phyloP scores from a whole-genome alignment of 305 asterid genomes.

The Fraxinus xanthoxyloides region DNA sequence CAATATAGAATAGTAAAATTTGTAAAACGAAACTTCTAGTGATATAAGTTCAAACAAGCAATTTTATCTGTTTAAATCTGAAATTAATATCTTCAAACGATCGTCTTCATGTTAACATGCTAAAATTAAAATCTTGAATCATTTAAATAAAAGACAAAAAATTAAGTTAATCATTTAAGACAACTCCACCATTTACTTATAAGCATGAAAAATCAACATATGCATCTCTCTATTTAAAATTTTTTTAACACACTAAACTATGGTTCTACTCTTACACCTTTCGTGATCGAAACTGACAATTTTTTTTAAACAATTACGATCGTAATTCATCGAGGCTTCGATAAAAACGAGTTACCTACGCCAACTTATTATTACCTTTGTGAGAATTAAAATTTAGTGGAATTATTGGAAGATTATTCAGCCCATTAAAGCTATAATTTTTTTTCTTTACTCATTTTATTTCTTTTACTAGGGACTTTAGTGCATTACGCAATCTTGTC shows the following conservation, averaged over 20 bases:
- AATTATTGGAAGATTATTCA: neutral
- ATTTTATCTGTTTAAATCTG: neutral
- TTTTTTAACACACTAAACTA: no score
- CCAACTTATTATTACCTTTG: neutral
- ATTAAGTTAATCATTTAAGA: neutral
- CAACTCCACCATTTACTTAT: neutral
- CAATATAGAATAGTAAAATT: neutral
- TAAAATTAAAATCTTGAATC: neutral
- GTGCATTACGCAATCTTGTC: neutral
- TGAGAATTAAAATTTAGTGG: neutral
- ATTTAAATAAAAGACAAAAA: neutral
- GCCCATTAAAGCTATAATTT: neutral
- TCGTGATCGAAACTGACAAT: neutral
- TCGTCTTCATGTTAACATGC: neutral
- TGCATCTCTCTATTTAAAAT: neutral
- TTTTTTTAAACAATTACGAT: no score
- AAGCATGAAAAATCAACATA: neutral
- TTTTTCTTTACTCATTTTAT: neutral
- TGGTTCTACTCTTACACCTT: no score
- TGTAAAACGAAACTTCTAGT: neutral
- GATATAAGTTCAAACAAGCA: neutral
- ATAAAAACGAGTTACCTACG: neutral
- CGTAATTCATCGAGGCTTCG: neutral
- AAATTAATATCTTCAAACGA: no score
- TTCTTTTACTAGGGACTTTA: neutral